phyloP scores from a whole-genome alignment of 441 rosid genomes.

The Jatropha podagrica region DNA sequence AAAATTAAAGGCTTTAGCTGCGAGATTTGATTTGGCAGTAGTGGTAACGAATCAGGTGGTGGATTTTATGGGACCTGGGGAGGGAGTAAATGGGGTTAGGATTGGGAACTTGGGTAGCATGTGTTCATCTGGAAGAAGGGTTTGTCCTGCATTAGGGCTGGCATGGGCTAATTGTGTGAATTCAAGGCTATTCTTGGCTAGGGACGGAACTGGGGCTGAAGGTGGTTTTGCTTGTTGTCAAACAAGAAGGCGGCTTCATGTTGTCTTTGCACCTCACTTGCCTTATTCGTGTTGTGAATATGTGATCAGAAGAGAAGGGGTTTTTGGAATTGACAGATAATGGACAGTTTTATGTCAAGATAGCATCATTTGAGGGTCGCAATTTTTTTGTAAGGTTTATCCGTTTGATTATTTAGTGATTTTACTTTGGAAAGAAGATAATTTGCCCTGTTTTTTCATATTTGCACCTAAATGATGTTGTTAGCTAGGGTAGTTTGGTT shows the following conservation, averaged over 20 bases:
- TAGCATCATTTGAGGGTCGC: slow-evolving; percentile 1
- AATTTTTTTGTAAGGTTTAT: background rate
- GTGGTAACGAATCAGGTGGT: slow-evolving; percentile 85
- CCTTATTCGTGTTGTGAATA: slow-evolving; percentile 59
- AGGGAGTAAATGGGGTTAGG: slow-evolving; percentile 56
- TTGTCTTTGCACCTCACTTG: slow-evolving; percentile 78
- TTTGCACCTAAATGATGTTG: background rate
- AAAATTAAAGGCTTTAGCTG: slow-evolving; percentile 62
- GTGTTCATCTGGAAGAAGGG: slow-evolving; percentile 65
- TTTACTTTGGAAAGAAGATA: background rate
- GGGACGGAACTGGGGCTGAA: slow-evolving; percentile 35
- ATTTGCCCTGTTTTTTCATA: background rate
- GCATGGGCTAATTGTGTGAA: slow-evolving; percentile 88
- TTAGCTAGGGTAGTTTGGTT: background rate
- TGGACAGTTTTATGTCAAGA: background rate
- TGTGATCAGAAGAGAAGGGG: slow-evolving; percentile 55
- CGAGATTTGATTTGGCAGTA: slow-evolving; percentile 57
- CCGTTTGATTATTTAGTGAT: background rate
- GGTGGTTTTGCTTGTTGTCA: slow-evolving; percentile 15
- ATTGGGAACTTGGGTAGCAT: slow-evolving; percentile 66
- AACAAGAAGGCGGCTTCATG: slow-evolving; percentile 50
- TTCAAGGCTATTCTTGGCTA: slow-evolving; percentile 69
- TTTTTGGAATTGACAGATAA: slow-evolving; percentile 42
- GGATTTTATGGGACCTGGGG: slow-evolving; percentile 55
- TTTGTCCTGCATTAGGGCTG: slow-evolving; percentile 72